Percentiles rank a stretch among this genome's conserved stretches.
phyloP scores from a whole-genome alignment of 441 rosid species.

The Croton laevigatus region DNA sequence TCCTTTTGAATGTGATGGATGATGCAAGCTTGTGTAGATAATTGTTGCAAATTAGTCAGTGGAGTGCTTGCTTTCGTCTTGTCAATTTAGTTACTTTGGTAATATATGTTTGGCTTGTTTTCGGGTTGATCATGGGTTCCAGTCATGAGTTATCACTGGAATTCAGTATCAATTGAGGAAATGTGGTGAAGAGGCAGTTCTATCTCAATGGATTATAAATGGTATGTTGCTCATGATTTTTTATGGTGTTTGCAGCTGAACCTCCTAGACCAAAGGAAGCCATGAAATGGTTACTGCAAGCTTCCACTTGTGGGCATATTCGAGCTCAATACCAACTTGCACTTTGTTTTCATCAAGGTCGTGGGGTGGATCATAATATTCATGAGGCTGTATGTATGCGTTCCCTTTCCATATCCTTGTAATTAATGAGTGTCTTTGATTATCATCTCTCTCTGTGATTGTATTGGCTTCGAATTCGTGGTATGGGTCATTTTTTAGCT shows the following conservation, averaged over 20 bases:
- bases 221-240: conserved; percentile 11
- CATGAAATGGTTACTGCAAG: conserved; percentile 54
- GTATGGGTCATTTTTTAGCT: neutral
- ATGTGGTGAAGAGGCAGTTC: no score
- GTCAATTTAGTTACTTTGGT: neutral
- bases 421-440: neutral
- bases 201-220: neutral
- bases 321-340: conserved; percentile 95
- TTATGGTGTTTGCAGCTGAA: conserved; percentile 44
- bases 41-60: neutral
- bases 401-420: neutral
- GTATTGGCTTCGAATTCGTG: neutral
- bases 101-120: neutral
- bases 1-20: neutral
- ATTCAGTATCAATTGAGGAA: neutral
- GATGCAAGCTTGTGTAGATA: neutral
- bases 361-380: conserved; percentile 47
- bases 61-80: neutral
- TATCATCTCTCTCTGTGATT: no score
- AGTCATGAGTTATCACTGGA: neutral
- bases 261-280: conserved; percentile 57
- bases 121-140: neutral
- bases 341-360: conserved; percentile 73
- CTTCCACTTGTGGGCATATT: conserved; percentile 57
- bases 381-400: conserved; percentile 57